Evolutionary conservation across 306 rosid species (phyloP).

Genomic region (Dalbergia cultrata): DNA sequence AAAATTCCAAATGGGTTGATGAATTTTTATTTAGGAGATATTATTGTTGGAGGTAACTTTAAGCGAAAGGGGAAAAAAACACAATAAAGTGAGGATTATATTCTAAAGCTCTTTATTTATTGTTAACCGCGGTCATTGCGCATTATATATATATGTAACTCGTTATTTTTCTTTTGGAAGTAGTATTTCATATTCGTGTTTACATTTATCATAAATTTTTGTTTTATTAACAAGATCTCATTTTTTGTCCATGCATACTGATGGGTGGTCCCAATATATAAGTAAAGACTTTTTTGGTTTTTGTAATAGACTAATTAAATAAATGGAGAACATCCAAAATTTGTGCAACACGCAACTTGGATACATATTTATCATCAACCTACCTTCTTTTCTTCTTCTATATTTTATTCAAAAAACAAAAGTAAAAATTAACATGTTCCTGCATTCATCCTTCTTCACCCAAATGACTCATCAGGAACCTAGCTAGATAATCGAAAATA

Average conservation of each 20-base stretch:
- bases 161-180: too few species aligned
- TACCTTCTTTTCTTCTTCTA: background rate
- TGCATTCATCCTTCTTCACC: background rate
- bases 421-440: background rate
- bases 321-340: background rate
- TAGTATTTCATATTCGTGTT: too few species aligned
- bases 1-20: background rate
- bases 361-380: background rate
- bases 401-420: background rate
- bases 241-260: too few species aligned
- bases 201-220: too few species aligned
- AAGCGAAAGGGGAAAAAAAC: background rate
- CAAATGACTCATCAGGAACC: background rate
- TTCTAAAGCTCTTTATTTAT: background rate
- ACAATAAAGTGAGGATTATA: background rate
- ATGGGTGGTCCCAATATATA: constrained; percentile 17
- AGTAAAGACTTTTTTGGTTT: background rate
- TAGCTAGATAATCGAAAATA: background rate
- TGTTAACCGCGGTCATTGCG: background rate
- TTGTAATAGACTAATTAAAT: background rate
- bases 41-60: background rate
- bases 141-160: too few species aligned
- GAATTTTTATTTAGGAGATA: background rate
- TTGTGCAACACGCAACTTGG: constrained; percentile 10
- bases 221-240: too few species aligned